Evolutionary conservation across 1,284 basidiomycete species (phyloP).

Genomic region (Trichosporon ovoides): DNA sequence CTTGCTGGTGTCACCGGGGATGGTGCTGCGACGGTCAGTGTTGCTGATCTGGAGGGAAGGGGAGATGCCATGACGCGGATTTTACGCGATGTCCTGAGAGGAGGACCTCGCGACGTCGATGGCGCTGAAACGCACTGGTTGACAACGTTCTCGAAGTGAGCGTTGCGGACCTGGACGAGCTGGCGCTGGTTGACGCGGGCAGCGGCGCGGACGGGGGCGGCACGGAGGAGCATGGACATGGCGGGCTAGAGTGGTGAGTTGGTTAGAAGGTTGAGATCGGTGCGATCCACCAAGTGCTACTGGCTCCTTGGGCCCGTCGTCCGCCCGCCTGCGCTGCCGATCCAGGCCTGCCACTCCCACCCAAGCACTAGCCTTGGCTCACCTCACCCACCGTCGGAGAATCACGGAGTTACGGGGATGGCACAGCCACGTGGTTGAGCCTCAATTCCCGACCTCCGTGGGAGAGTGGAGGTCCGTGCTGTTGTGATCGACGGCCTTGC

Average conservation of each 20-base stretch:
- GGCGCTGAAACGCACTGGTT: conserved; percentile 22
- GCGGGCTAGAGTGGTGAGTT: conserved; percentile 2
- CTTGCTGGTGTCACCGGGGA: conserved; percentile 40
- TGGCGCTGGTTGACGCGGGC: conserved; percentile 13
- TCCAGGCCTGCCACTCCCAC: not conserved
- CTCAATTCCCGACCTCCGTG: not conserved
- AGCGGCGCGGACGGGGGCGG: conserved; percentile 16
- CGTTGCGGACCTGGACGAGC: conserved; percentile 14
- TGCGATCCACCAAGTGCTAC: not conserved
- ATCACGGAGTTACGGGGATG: conserved; percentile 2
- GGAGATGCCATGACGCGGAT: too few species aligned
- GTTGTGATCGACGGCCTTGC: not conserved
- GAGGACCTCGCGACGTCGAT: too few species aligned
- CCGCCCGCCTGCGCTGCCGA: not conserved
- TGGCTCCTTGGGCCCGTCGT: not conserved
- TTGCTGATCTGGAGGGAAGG: not conserved
- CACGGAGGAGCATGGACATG: conserved; percentile 20
- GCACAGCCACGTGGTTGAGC: not conserved
- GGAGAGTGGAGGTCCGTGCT: not conserved
- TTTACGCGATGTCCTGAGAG: too few species aligned
- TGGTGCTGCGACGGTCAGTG: conserved; percentile 25
- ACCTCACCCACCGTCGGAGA: not conserved
- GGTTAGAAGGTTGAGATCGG: conserved; percentile 5
- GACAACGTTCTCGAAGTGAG: conserved; percentile 21
- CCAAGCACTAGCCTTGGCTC: not conserved